A percentile compares a stretch with the other conserved stretches of the same genome.
phyloP scores from a whole-genome alignment of 176 grass and related monocot species.

The Oryza australiensis region DNA sequence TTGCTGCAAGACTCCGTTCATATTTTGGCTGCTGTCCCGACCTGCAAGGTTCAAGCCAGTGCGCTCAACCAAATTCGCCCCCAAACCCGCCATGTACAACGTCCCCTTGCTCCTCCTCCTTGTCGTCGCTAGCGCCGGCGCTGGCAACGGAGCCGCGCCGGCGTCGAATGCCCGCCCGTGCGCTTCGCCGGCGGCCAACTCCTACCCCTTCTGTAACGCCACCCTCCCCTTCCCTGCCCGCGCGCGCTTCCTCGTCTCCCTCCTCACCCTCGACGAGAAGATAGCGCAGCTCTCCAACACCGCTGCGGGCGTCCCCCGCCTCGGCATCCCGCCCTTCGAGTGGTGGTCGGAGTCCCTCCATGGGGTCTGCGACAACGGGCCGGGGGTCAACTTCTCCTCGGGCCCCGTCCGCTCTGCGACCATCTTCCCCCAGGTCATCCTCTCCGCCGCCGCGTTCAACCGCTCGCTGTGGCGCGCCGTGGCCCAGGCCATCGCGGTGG shows the following conservation, averaged over 20 bases:
- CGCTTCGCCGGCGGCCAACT: conserved; percentile 6
- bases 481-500: conserved; percentile 59
- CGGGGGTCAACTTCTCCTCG: conserved; percentile 69
- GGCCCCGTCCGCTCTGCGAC: conserved; percentile 73
- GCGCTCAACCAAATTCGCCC: conserved; percentile 33
- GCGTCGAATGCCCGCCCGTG: conserved; percentile 45
- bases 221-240: conserved; percentile 60
- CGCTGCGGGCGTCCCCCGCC: conserved; percentile 65
- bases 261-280: conserved; percentile 89
- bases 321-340: conserved; percentile 76
- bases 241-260: conserved; percentile 66
- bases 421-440: conserved; percentile 78
- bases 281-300: conserved; percentile 88
- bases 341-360: conserved; percentile 99
- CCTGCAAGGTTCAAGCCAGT: too few species aligned
- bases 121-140: background rate
- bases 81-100: conserved; percentile 19
- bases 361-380: conserved; percentile 73
- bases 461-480: conserved; percentile 72
- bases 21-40: too few species aligned
- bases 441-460: conserved; percentile 83
- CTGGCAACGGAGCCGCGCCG: background rate
- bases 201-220: conserved; percentile 70
- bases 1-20: too few species aligned
- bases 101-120: background rate